A percentile compares a stretch with the other conserved stretches of the same genome.
phyloP scores from a whole-genome alignment of 1,284 basidiomycete species.

The Pseudozyma flocculosa region DNA sequence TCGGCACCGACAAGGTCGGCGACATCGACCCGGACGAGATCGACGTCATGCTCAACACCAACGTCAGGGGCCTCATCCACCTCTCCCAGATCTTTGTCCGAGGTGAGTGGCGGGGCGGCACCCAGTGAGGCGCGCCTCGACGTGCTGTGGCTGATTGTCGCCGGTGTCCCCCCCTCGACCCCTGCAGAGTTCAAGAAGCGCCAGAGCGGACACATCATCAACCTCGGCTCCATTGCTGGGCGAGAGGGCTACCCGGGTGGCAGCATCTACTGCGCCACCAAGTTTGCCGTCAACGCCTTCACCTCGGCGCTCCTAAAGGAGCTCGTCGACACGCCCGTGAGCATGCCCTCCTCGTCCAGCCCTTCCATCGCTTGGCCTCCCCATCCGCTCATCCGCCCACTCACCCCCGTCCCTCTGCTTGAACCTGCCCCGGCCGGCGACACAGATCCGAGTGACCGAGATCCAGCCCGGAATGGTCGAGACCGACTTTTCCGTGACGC shows the following conservation, averaged over 20 bases:
- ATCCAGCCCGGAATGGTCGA: slow-evolving; percentile 75
- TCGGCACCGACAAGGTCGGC: slow-evolving; percentile 77
- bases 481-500: slow-evolving; percentile 61
- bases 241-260: slow-evolving; percentile 75
- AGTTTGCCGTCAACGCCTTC: slow-evolving; percentile 87
- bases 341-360: neutral
- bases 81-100: slow-evolving; percentile 68
- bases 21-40: slow-evolving; percentile 73
- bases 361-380: neutral
- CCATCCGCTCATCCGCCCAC: neutral
- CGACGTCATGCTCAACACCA: slow-evolving; percentile 82
- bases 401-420: no score
- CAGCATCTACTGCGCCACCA: slow-evolving; percentile 63
- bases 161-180: neutral
- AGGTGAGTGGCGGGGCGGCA: neutral
- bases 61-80: slow-evolving; percentile 83
- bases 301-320: slow-evolving; percentile 79
- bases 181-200: slow-evolving; percentile 77
- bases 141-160: no score
- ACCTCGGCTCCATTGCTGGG: slow-evolving; percentile 90
- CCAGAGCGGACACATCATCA: slow-evolving; percentile 88
- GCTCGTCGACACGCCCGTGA: slow-evolving; percentile 71
- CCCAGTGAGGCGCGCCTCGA: neutral
- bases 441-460: slow-evolving; percentile 47
- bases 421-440: no score